These are phyloP conservation scores for Annona cherimola DNA, from an alignment of 164 flowering plant genomes.

Conservation along the genomic window DNA sequence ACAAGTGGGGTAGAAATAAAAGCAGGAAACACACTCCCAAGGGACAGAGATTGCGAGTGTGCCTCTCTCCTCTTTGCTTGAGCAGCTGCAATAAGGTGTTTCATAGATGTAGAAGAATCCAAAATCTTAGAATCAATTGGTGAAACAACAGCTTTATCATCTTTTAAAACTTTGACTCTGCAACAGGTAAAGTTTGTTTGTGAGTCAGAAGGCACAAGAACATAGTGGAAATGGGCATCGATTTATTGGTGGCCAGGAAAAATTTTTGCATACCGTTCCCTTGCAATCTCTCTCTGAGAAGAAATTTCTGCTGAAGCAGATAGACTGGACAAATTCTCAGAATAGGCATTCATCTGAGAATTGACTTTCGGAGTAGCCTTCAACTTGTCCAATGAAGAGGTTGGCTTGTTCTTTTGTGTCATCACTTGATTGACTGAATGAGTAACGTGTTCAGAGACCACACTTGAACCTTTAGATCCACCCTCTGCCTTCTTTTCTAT, in stretches of 20 bases:
- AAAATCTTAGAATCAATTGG: constrained; percentile 31
- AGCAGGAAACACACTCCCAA: constrained; percentile 26
- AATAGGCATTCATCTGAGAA: constrained; percentile 9
- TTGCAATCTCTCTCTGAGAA: constrained; percentile 20
- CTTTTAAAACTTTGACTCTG: constrained; percentile 38
- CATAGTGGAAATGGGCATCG: background rate
- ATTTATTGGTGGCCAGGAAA: background rate
- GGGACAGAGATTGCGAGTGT: constrained; percentile 33
- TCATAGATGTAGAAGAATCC: constrained; percentile 68
- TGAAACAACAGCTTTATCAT: constrained; percentile 28
- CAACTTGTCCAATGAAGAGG: constrained; percentile 36
- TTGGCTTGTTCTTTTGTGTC: constrained; percentile 35
- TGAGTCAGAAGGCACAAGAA: background rate
- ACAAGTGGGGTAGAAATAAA: constrained; percentile 25
- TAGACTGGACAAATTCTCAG: constrained; percentile 14
- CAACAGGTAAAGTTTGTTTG: constrained; percentile 1
- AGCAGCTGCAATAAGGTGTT: constrained; percentile 91
- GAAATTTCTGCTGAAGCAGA: constrained; percentile 18
- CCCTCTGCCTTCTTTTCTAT: constrained; percentile 27
- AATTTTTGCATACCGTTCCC: constrained; percentile 36
- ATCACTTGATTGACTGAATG: constrained; percentile 32
- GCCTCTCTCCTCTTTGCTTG: constrained; percentile 83
- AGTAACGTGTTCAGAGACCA: constrained; percentile 28
- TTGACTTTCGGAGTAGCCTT: constrained; percentile 39
- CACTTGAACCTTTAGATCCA: constrained; percentile 29